Conservation (phyloP, 2,329 filamentous ascomycete species). For the Aschersonia sp. region DNA sequence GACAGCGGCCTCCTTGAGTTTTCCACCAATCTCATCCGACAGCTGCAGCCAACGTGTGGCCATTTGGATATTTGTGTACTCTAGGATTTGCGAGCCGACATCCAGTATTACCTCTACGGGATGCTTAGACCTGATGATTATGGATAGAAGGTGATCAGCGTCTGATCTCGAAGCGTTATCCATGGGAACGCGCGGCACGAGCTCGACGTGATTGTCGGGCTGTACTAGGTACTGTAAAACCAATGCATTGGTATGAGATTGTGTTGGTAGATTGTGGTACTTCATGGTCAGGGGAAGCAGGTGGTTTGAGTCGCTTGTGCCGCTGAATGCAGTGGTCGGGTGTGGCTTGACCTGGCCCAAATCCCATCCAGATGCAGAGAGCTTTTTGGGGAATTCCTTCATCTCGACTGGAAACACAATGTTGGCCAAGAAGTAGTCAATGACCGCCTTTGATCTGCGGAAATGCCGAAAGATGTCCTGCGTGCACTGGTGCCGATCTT, state of each 20-base stretch:
- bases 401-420: conserved; percentile 47
- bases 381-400: conserved; percentile 47
- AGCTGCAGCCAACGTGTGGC: conserved; percentile 35
- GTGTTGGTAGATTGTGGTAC: conserved; percentile 37
- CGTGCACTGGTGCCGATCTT: conserved; percentile 34
- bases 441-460: conserved; percentile 31
- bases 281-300: conserved; percentile 40
- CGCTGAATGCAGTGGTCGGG: conserved; percentile 52
- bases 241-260: conserved; percentile 52
- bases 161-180: conserved; percentile 1
- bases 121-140: conserved; percentile 20
- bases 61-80: conserved; percentile 42
- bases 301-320: conserved; percentile 49
- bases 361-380: conserved; percentile 56
- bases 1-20: conserved; percentile 22
- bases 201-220: conserved; percentile 27
- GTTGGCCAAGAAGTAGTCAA: conserved; percentile 49
- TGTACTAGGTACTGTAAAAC: conserved; percentile 46
- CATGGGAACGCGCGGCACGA: conserved; percentile 1
- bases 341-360: conserved; percentile 31
- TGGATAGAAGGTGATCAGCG: conserved; percentile 27
- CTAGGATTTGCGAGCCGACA: conserved; percentile 55
- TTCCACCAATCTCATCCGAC: neutral
- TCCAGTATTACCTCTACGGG: conserved; percentile 47
- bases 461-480: conserved; percentile 37